Conservation (phyloP, 2,329 filamentous ascomycete species). For the Aspergillus eucalypticola region DNA sequence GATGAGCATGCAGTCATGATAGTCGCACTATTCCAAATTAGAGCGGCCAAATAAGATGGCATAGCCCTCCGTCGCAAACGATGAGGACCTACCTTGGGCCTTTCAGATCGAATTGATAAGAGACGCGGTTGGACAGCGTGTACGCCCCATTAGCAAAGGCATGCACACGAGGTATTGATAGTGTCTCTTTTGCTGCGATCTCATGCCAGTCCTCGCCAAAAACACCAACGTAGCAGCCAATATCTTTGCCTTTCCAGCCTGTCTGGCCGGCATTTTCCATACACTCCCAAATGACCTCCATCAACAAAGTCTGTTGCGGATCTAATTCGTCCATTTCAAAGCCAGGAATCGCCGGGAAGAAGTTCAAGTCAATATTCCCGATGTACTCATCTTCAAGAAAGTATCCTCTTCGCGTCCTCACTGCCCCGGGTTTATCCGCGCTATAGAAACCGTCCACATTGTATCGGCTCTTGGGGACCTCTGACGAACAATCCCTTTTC, state of each 20-base stretch:
- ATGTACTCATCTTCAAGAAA: conserved; percentile 34
- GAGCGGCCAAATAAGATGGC: no score
- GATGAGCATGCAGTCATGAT: no score
- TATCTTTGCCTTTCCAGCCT: conserved; percentile 32
- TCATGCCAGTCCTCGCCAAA: conserved; percentile 29
- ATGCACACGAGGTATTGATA: no score
- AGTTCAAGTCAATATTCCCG: conserved; percentile 30
- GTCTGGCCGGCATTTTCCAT: conserved; percentile 34
- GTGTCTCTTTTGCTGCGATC: no score
- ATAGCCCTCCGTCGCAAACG: no score
- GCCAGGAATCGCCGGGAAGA: conserved; percentile 17
- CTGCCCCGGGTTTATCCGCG: conserved; percentile 7
- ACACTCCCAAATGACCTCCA: conserved; percentile 31
- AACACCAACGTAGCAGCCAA: conserved; percentile 29
- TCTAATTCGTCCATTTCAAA: conserved; percentile 16
- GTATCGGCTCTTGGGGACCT: conserved; percentile 27
- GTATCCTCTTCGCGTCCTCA: conserved; percentile 23
- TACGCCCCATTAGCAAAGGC: no score
- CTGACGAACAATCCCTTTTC: conserved; percentile 19
- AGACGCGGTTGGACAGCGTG: no score
- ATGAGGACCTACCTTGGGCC: no score
- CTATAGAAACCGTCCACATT: conserved; percentile 28
- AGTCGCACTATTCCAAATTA: no score
- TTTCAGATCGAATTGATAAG: no score
- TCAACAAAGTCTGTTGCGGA: conserved; percentile 32